Evolutionary conservation across 2,329 filamentous ascomycete genomes (phyloP).

Genomic region (Coniella lustricola): DNA sequence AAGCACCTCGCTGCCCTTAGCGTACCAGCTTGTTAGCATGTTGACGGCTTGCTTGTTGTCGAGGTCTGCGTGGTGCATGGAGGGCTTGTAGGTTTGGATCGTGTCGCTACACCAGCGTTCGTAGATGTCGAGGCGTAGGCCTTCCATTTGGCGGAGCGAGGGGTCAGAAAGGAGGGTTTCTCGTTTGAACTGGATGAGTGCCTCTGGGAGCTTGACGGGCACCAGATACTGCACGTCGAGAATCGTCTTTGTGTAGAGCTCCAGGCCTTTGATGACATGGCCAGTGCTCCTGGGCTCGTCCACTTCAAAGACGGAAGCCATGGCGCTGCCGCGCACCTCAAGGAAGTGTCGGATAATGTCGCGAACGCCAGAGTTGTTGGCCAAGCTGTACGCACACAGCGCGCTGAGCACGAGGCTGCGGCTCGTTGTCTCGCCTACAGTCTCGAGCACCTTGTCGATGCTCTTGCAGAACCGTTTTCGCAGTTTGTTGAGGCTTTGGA

Average conservation of each 20-base stretch:
- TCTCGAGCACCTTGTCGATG: constrained; percentile 63
- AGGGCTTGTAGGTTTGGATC: constrained; percentile 78
- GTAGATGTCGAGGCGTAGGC: constrained; percentile 69
- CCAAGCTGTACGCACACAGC: constrained; percentile 74
- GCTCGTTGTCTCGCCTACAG: constrained; percentile 45
- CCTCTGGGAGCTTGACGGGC: constrained; percentile 63
- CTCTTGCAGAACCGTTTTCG: constrained; percentile 57
- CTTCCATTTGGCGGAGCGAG: constrained; percentile 57
- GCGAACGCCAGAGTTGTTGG: constrained; percentile 69
- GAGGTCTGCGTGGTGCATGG: constrained; percentile 74
- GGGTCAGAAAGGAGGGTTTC: constrained; percentile 66
- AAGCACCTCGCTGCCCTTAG: constrained; percentile 51
- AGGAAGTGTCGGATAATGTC: constrained; percentile 78
- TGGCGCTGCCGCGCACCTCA: constrained; percentile 61
- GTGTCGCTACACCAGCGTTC: constrained; percentile 76
- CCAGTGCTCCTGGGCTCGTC: constrained; percentile 34
- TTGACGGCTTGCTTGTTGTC: constrained; percentile 52
- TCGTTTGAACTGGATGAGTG: constrained; percentile 61
- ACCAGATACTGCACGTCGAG: constrained; percentile 71
- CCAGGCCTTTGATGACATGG: constrained; percentile 57
- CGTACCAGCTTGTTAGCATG: constrained; percentile 58
- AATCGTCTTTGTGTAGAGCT: constrained; percentile 69
- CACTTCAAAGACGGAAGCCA: constrained; percentile 54
- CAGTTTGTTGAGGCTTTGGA: constrained; percentile 55
- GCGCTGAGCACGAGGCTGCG: constrained; percentile 58